phyloP scores from a whole-genome alignment of 768 basidiomycete genomes.

The Termitomyces sp. region DNA sequence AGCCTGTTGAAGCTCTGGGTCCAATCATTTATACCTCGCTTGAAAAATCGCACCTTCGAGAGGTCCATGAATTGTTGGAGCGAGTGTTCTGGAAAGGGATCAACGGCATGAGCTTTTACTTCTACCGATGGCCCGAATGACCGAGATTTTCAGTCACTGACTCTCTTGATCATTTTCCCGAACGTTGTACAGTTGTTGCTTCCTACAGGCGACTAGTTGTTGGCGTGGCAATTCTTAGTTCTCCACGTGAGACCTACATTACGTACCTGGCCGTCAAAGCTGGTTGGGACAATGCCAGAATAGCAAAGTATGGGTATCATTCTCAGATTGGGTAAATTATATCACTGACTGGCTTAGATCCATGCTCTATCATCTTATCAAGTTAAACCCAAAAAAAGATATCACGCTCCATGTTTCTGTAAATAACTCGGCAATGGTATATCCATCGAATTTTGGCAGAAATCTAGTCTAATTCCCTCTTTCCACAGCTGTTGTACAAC shows the following conservation, averaged over 20 bases:
- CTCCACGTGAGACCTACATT: slow-evolving; percentile 77
- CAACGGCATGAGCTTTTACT: slow-evolving; percentile 42
- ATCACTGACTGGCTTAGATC: slow-evolving; percentile 33
- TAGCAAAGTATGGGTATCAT: slow-evolving; percentile 52
- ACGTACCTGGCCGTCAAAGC: slow-evolving; percentile 74
- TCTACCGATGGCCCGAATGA: background rate
- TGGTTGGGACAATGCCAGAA: slow-evolving; percentile 77
- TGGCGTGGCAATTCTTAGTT: slow-evolving; percentile 69
- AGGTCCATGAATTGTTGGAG: slow-evolving; percentile 66
- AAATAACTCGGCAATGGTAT: slow-evolving; percentile 76
- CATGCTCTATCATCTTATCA: slow-evolving; percentile 75
- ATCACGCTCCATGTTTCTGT: slow-evolving; percentile 81
- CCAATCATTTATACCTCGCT: slow-evolving; percentile 65
- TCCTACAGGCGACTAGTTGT: slow-evolving; percentile 66
- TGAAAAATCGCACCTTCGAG: slow-evolving; percentile 50
- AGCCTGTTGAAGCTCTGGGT: slow-evolving; percentile 30
- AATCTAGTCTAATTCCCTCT: background rate
- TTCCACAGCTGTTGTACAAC: slow-evolving; percentile 70
- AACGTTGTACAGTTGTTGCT: slow-evolving; percentile 72
- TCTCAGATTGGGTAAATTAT: slow-evolving; percentile 2
- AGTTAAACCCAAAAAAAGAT: slow-evolving; percentile 66
- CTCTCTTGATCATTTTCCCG: slow-evolving; percentile 61
- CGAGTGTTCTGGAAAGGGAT: slow-evolving; percentile 76
- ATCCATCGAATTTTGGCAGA: slow-evolving; percentile 3
- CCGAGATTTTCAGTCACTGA: slow-evolving; percentile 50